Evolutionary conservation across 768 basidiomycete genomes (phyloP), one percentile per base, ranked within the genome.

Genomic region (Leucocoprinus leucothites): DNA sequence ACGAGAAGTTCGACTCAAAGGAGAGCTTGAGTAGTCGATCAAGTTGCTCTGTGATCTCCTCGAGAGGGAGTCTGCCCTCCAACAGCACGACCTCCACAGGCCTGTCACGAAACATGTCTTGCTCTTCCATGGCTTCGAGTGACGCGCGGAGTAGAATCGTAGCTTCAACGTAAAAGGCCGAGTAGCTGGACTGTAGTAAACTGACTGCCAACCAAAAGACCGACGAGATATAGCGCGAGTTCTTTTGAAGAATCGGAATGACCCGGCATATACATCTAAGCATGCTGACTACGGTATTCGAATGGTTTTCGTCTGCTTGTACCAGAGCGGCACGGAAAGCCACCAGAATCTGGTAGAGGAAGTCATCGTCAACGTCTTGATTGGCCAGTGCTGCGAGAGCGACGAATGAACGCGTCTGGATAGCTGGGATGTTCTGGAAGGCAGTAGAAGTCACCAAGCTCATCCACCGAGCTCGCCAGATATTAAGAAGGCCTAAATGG

Each of bases 401-500:
- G 28, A 89, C 81, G 67, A 95, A 96, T 0, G 92, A 89, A 9
- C 91, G 85, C 24, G 88, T 84, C 65, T 96, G 94, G n/a, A 94
- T 82, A 2, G 88, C 85, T 0, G 91, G 87, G 3, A 90, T 91
- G 45, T 88, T 80, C 63, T 96, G 94, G 73, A 96, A 96, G 19
- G 94, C 92, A 0, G 89, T 90, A 1, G 91, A 84, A 1, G 90
- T 89, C 13, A 93, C 84, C 55, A 97, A 68, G 40, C 91, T 85
- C 88, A 94, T 94, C 93, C 94, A 96, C 34, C 94, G 80, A 24
- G 94, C 91, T 56, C 89, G 82, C 94, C 94, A 97, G 2, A 89
- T 82, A 64, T 97, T 97, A 26, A 89, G 70, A 2, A 92, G 68
- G 9, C 86, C 91, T 91, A 52, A 19, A n/a, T n/a, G n/a, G n/a